Conservation (phyloP, 2,329 filamentous ascomycete genomes). For the Rasamsonia emersonii region DNA sequence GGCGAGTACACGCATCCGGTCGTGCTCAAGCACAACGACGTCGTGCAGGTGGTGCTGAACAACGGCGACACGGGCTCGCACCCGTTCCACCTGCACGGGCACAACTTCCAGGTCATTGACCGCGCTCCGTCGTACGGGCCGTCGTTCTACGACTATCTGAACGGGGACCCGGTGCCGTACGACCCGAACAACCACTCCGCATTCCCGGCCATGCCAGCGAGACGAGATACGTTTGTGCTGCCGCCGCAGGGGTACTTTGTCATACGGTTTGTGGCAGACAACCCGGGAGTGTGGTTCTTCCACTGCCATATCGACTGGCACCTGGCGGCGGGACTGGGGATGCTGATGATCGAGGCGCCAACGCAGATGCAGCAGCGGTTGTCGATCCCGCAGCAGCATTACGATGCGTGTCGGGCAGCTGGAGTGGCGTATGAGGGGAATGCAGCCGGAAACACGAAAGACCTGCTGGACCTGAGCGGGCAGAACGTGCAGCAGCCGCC, state of each 20-base stretch:
- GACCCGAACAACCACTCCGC: constrained; percentile 19
- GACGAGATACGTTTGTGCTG: constrained; percentile 60
- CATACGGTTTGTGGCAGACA: constrained; percentile 41
- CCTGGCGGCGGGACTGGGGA: constrained; percentile 56
- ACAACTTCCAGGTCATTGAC: constrained; percentile 60
- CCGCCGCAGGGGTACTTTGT: constrained; percentile 60
- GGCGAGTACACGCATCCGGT: constrained; percentile 53
- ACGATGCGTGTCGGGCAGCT: constrained; percentile 16
- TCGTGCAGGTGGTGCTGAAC: constrained; percentile 38
- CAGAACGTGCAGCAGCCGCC: constrained; percentile 33
- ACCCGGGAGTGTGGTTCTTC: constrained; percentile 57
- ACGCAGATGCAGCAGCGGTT: constrained; percentile 52
- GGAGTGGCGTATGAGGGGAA: constrained; percentile 53
- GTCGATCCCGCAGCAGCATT: constrained; percentile 40
- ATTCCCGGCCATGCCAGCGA: constrained; percentile 51
- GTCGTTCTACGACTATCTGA: constrained; percentile 44
- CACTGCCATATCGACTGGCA: constrained; percentile 81
- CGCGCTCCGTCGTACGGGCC: constrained; percentile 49
- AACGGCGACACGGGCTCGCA: constrained; percentile 36
- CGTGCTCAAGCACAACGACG: constrained; percentile 29
- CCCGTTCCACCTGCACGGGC: constrained; percentile 46
- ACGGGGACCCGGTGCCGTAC: constrained; percentile 26
- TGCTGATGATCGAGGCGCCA: constrained; percentile 57
- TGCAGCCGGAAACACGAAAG: constrained; percentile 58
- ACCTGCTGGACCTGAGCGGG: constrained; percentile 30